Percentiles rank a stretch among this genome's conserved stretches.
These are phyloP conservation scores for Adansonia gregorii DNA, from an alignment of 441 rosid genomes.

Conservation along the genomic window DNA sequence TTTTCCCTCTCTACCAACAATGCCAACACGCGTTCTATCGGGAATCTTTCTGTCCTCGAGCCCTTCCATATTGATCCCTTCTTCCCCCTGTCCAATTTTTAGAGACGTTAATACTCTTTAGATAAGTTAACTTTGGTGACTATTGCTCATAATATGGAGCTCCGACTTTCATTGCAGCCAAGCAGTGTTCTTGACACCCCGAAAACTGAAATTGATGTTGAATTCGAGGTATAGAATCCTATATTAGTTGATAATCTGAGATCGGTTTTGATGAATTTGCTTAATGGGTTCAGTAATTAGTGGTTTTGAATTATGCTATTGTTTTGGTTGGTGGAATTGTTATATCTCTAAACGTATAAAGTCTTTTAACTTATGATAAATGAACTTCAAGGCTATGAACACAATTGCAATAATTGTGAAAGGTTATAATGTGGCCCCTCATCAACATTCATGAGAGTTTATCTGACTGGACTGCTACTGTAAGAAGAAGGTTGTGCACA, in stretches of 20 bases:
- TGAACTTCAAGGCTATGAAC: not conserved
- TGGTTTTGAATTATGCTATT: not conserved
- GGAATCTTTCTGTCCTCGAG: not conserved
- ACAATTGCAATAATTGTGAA: not conserved
- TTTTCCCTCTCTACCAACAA: conserved; percentile 6
- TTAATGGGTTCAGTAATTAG: not conserved
- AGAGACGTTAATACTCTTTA: not conserved
- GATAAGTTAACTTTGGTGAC: not conserved
- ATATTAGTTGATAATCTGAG: conserved; percentile 10
- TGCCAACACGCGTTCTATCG: conserved; percentile 4
- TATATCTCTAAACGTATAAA: not conserved
- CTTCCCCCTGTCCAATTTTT: conserved; percentile 1
- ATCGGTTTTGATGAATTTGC: not conserved
- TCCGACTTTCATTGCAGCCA: not conserved
- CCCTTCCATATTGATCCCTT: conserved; percentile 10
- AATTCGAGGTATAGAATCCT: conserved; percentile 16
- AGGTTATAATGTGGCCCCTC: conserved; percentile 7
- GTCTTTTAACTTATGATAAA: not conserved
- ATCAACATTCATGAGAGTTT: not conserved
- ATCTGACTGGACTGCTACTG: not conserved
- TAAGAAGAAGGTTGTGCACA: no score
- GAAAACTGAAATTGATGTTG: conserved; percentile 17
- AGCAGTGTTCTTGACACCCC: not conserved
- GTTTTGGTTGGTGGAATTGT: not conserved
- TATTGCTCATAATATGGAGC: conserved; percentile 14